These are phyloP conservation scores for Mesotaenium endlicherianum DNA, from an alignment of 139 green algal species.

Conservation along the genomic window DNA sequence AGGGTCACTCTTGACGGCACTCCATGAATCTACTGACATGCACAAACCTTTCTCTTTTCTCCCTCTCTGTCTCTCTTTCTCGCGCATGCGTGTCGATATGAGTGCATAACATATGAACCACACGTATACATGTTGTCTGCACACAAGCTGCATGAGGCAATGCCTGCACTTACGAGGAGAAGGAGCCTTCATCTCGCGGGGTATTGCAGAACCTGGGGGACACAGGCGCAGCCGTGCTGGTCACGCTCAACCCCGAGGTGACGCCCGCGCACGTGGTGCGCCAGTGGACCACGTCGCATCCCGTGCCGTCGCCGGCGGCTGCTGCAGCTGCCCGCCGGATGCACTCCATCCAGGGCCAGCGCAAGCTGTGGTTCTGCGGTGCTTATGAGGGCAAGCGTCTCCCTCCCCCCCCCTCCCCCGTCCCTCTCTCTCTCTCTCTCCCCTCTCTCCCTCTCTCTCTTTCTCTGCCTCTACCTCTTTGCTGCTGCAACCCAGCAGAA, in stretches of 20 bases:
- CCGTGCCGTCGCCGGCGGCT: conserved; percentile 6
- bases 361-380: conserved; percentile 17
- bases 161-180: too few relatives aligned
- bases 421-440: background rate
- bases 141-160: too few relatives aligned
- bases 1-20: too few relatives aligned
- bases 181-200: background rate
- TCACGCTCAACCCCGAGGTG: conserved; percentile 87
- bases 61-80: too few relatives aligned
- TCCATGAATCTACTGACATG: too few relatives aligned
- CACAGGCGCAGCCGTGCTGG: conserved; percentile 73
- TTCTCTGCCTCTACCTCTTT: background rate
- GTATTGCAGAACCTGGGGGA: conserved; percentile 68
- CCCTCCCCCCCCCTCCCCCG: too few relatives aligned
- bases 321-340: conserved; percentile 40
- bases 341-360: conserved; percentile 5
- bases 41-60: too few relatives aligned
- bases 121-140: too few relatives aligned
- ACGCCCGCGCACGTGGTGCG: conserved; percentile 9
- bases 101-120: too few relatives aligned
- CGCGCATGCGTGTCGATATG: too few relatives aligned
- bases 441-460: conserved; percentile 25
- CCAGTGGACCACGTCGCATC: conserved; percentile 15
- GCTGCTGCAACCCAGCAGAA: background rate
- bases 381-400: conserved; percentile 23